Conservation (phyloP, 31 red algal genomes). For the Odonthalia washingtoniensis region DNA sequence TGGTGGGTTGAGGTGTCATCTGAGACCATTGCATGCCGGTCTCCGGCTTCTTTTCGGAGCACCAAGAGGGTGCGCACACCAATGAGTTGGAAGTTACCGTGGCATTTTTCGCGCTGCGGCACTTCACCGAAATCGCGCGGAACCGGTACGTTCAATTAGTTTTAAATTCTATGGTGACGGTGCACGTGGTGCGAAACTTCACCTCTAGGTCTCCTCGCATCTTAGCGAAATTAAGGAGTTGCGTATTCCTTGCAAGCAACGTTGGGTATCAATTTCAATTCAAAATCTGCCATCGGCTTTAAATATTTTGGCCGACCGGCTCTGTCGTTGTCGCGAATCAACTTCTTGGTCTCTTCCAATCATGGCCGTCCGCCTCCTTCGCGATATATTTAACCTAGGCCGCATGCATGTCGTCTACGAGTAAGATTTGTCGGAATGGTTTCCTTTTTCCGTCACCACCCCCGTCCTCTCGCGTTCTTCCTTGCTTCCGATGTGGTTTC, state of each 20-base stretch:
- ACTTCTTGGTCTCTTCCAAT: not conserved
- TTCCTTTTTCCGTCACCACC: constrained; percentile 2
- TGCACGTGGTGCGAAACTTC: constrained; percentile 25
- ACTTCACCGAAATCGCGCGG: not conserved
- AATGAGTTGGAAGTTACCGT: constrained; percentile 43
- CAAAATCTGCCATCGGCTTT: constrained; percentile 6
- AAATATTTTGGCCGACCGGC: constrained; percentile 12
- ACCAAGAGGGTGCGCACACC: constrained; percentile 40
- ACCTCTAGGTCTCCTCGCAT: constrained; percentile 27
- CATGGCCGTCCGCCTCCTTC: not conserved
- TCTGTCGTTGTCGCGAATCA: not conserved
- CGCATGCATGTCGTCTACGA: constrained; percentile 2
- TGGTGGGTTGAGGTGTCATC: constrained; percentile 2
- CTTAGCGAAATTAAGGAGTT: not conserved
- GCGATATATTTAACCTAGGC: not conserved
- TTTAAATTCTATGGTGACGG: constrained; percentile 35
- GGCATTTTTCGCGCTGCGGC: constrained; percentile 9
- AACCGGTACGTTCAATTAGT: not conserved
- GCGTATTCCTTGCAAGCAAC: not conserved
- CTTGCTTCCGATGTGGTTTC: constrained; percentile 25
- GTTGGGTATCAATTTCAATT: constrained; percentile 2
- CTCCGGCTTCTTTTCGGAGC: constrained; percentile 29
- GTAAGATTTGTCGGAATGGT: not conserved
- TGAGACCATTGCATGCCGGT: not conserved
- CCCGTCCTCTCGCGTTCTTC: constrained; percentile 21